A percentile compares a stretch with the other conserved stretches of the same genome.
phyloP scores from a whole-genome alignment of 148 eudicot species.

The Amaranthus palmeri region DNA sequence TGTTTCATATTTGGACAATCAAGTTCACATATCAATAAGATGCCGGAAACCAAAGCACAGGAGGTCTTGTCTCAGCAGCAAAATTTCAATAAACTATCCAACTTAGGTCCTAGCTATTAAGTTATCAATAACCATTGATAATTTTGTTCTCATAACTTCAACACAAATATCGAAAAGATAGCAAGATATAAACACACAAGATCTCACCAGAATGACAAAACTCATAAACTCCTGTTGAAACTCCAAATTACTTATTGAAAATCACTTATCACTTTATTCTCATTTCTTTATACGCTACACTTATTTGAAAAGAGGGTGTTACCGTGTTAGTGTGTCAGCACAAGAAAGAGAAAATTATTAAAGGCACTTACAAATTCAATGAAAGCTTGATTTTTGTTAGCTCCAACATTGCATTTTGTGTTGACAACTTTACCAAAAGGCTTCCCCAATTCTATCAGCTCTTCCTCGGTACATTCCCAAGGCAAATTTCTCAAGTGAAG shows the following conservation, averaged over 20 bases:
- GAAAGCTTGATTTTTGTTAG: conserved; percentile 94
- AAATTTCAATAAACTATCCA: neutral
- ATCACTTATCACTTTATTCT: neutral
- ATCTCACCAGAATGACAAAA: no score
- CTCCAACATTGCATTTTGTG: conserved; percentile 99
- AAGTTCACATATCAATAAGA: neutral
- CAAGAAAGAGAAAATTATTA: neutral
- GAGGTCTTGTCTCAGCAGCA: neutral
- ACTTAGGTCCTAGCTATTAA: neutral
- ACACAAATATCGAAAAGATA: no score
- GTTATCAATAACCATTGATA: neutral
- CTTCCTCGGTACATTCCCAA: conserved; percentile 97
- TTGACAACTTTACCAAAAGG: conserved; percentile 96
- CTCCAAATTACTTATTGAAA: no score
- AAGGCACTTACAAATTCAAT: conserved; percentile 82
- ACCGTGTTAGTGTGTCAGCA: no score
- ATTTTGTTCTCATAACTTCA: neutral
- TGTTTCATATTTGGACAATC: neutral
- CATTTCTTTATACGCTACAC: neutral
- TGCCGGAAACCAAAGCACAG: neutral
- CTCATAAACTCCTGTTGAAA: no score
- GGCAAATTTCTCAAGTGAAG: conserved; percentile 97
- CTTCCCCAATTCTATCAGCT: conserved; percentile 83
- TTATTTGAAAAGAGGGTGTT: no score
- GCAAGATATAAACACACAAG: no score